phyloP scores from a whole-genome alignment of 176 grass and related monocot species.

The Alopecurus myosuroides region DNA sequence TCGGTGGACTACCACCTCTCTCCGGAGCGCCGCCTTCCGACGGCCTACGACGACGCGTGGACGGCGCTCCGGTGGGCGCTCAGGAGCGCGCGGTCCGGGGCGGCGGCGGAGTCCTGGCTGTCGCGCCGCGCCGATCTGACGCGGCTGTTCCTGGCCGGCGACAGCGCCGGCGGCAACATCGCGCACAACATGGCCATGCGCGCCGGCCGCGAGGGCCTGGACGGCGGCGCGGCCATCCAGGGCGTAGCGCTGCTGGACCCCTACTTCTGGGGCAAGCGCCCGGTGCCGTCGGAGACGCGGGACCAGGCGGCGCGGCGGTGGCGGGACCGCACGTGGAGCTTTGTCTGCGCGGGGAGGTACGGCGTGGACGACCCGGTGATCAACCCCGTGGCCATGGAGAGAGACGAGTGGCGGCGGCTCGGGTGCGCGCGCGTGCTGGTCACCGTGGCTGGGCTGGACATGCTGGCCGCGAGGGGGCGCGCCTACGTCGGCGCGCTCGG shows the following conservation, averaged over 20 bases:
- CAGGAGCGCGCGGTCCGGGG: conserved; percentile 13
- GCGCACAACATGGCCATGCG: conserved; percentile 54
- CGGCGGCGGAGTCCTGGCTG: conserved; percentile 45
- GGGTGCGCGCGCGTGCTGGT: conserved; percentile 45
- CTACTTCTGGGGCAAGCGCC: conserved; percentile 48
- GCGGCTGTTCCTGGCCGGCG: conserved; percentile 46
- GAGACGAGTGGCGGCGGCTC: conserved; percentile 28
- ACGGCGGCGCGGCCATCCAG: conserved; percentile 7
- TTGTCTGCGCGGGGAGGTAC: conserved; percentile 32
- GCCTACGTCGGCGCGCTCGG: conserved; percentile 41
- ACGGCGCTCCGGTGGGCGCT: conserved; percentile 42
- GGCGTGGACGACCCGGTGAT: conserved; percentile 55
- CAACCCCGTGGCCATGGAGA: conserved; percentile 45
- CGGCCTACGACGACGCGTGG: conserved; percentile 54
- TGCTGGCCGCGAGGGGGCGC: conserved; percentile 33
- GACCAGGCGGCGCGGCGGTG: conserved; percentile 19
- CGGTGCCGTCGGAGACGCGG: conserved; percentile 41
- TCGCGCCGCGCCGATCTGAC: conserved; percentile 27
- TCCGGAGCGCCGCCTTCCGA: conserved; percentile 55
- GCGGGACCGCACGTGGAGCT: conserved; percentile 39
- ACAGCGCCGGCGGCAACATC: conserved; percentile 70
- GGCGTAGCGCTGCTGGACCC: conserved; percentile 62
- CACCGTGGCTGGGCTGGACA: conserved; percentile 53
- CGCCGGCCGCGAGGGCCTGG: conserved; percentile 26
- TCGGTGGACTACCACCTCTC: conserved; percentile 64